A percentile compares a stretch with the other conserved stretches of the same genome.
These are phyloP conservation scores for Dendrostoma leiphaemia DNA, from an alignment of 2,329 filamentous ascomycete genomes.

Conservation along the genomic window DNA sequence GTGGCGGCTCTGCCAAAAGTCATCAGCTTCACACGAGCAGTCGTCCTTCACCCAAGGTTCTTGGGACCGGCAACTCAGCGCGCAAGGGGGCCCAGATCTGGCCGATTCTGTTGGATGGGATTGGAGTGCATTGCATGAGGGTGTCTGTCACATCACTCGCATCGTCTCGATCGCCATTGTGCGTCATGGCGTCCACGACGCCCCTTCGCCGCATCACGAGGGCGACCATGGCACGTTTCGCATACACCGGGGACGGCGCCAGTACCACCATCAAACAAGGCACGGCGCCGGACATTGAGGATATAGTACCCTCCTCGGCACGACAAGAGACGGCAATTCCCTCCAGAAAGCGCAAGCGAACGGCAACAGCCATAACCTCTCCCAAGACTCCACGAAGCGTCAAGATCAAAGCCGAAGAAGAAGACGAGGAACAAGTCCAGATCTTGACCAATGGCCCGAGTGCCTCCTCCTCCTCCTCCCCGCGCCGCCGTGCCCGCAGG, in stretches of 20 bases:
- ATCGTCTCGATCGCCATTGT: too few species aligned
- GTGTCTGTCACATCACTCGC: not conserved
- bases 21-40: too few species aligned
- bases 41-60: too few species aligned
- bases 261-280: constrained; percentile 24
- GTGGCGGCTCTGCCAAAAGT: too few species aligned
- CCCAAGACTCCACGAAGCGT: not conserved
- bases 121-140: not conserved
- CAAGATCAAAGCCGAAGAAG: constrained; percentile 8
- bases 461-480: constrained; percentile 14
- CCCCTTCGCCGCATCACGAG: constrained; percentile 46
- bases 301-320: constrained; percentile 25
- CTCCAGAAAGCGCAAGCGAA: constrained; percentile 1
- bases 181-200: constrained; percentile 19
- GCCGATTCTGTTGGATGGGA: too few species aligned
- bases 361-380: not conserved
- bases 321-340: not conserved
- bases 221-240: constrained; percentile 47
- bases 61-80: too few species aligned
- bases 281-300: constrained; percentile 31
- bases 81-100: too few species aligned
- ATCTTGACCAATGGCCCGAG: constrained; percentile 24
- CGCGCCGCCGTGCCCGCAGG: constrained; percentile 25
- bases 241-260: constrained; percentile 30
- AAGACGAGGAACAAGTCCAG: not conserved